Evolutionary conservation across 2,329 filamentous ascomycete species (phyloP).

Genomic region (Onygenales sp.): DNA sequence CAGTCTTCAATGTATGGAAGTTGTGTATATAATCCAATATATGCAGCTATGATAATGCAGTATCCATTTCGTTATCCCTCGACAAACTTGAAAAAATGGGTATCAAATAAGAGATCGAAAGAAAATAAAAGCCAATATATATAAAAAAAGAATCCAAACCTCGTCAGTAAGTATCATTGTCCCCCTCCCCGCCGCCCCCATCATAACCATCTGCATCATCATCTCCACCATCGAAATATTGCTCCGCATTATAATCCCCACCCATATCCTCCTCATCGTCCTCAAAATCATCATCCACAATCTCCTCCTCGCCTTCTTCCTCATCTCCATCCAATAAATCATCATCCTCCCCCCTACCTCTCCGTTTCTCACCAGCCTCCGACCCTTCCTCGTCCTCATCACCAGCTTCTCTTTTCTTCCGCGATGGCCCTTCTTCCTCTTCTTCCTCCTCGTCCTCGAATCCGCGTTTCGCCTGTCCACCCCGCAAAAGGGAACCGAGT

Average conservation of each 20-base stretch:
- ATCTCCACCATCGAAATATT: slow-evolving; percentile 54
- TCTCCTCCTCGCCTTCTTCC: slow-evolving; percentile 41
- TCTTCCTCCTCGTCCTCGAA: slow-evolving; percentile 35
- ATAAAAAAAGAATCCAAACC: slow-evolving; percentile 20
- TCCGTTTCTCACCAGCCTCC: slow-evolving; percentile 21
- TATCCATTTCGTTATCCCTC: no score
- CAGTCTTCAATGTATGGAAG: not conserved
- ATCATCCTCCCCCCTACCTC: slow-evolving; percentile 31
- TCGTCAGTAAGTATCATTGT: slow-evolving; percentile 33
- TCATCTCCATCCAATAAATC: slow-evolving; percentile 35
- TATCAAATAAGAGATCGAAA: not conserved
- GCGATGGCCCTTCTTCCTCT: slow-evolving; percentile 10
- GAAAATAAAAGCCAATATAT: slow-evolving; percentile 1
- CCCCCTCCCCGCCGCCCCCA: slow-evolving; percentile 44
- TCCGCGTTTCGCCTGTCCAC: slow-evolving; percentile 23
- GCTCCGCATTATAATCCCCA: slow-evolving; percentile 55
- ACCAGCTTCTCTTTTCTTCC: slow-evolving; percentile 22
- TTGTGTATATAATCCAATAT: not conserved
- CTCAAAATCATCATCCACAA: slow-evolving; percentile 50
- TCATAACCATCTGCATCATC: slow-evolving; percentile 46
- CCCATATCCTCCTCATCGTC: slow-evolving; percentile 50
- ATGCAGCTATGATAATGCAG: not conserved
- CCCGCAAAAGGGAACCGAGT: slow-evolving; percentile 16
- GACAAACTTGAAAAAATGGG: not conserved
- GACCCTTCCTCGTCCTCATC: slow-evolving; percentile 24